Conservation (phyloP, 805 yeast genomes). For the Candida boleticola region DNA sequence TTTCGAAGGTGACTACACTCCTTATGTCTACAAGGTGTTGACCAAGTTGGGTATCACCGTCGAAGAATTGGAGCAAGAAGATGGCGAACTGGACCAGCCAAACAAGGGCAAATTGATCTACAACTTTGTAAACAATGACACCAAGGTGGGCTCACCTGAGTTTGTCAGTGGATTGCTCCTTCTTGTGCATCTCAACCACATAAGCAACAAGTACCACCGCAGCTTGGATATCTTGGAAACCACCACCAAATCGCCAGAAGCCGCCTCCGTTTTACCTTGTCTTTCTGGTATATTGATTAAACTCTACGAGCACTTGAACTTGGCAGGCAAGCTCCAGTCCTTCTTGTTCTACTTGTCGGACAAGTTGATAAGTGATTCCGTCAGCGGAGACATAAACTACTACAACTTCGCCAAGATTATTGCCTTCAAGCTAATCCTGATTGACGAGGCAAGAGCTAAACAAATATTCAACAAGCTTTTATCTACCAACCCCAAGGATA, state of each 20-base stretch:
- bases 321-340: conserved; percentile 24
- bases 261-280: conserved; percentile 36
- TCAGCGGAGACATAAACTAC: conserved; percentile 8
- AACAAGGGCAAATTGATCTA: neutral
- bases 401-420: conserved; percentile 28
- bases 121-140: conserved; percentile 9
- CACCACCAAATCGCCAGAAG: neutral
- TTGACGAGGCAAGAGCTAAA: conserved; percentile 12
- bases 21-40: conserved; percentile 28
- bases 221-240: conserved; percentile 34
- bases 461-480: conserved; percentile 21
- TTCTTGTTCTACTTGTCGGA: conserved; percentile 10
- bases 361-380: conserved; percentile 12
- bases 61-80: conserved; percentile 21
- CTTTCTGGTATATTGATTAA: conserved; percentile 49
- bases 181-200: conserved; percentile 23
- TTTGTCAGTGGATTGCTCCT: conserved; percentile 27
- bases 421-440: conserved; percentile 27
- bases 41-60: conserved; percentile 24
- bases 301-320: conserved; percentile 47
- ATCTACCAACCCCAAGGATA: conserved; percentile 21
- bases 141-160: conserved; percentile 7
- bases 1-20: conserved; percentile 31
- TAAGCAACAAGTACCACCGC: conserved; percentile 24
- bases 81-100: conserved; percentile 16